Conservation (phyloP, 768 basidiomycete species). For the Cyathus striatus region DNA sequence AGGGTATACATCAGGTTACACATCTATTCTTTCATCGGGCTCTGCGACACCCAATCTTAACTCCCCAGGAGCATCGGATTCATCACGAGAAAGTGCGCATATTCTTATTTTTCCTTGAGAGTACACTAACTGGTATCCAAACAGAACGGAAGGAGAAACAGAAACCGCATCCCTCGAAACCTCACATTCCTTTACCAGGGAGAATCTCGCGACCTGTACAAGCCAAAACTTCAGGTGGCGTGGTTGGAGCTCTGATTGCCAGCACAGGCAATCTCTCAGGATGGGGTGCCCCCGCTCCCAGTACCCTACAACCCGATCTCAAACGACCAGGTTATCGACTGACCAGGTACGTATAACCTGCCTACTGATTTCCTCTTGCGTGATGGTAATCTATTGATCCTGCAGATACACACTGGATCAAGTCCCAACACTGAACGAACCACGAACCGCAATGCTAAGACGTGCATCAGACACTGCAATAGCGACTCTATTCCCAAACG, state of each 20-base stretch:
- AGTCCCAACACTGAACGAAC: too few relatives aligned
- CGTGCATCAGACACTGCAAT: too few relatives aligned
- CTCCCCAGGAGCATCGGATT: too few relatives aligned
- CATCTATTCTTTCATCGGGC: not conserved
- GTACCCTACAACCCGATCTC: slow-evolving; percentile 49
- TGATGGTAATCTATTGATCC: slow-evolving; percentile 16
- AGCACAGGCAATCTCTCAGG: slow-evolving; percentile 64
- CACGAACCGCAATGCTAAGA: too few relatives aligned
- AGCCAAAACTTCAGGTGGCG: slow-evolving; percentile 51
- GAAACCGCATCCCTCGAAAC: too few relatives aligned
- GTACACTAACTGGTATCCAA: too few relatives aligned
- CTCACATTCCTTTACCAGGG: slow-evolving; percentile 5
- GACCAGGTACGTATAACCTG: slow-evolving; percentile 36
- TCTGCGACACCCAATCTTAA: not conserved
- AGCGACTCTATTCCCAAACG: too few relatives aligned
- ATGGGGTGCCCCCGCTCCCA: slow-evolving; percentile 48
- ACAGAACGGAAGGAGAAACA: too few relatives aligned
- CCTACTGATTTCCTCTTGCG: not conserved
- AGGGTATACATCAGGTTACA: slow-evolving; percentile 1
- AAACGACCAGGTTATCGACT: slow-evolving; percentile 62
- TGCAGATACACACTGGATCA: slow-evolving; percentile 4
- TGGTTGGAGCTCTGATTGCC: slow-evolving; percentile 68
- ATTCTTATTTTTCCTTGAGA: too few relatives aligned
- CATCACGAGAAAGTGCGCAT: too few relatives aligned
- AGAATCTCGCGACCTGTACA: slow-evolving; percentile 24